These are phyloP conservation scores for Cucurbitaria berberidis DNA, from an alignment of 2,329 filamentous ascomycete species.

Conservation along the genomic window DNA sequence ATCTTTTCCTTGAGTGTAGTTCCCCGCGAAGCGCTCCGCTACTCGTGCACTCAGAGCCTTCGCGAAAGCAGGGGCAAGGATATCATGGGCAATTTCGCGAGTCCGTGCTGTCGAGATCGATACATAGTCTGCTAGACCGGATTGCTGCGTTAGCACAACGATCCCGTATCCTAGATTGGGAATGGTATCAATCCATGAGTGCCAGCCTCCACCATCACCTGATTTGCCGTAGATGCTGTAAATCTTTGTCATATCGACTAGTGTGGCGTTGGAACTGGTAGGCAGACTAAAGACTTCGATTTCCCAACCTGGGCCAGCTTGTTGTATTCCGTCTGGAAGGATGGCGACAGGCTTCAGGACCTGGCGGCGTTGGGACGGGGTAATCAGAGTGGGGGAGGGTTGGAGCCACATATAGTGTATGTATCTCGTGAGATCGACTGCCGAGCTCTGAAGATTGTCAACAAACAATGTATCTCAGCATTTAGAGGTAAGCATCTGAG, in stretches of 20 bases:
- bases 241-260: constrained; percentile 18
- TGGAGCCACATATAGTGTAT: constrained; percentile 34
- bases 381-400: constrained; percentile 30
- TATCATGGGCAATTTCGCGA: constrained; percentile 25
- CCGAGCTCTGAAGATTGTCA: constrained; percentile 24
- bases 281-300: constrained; percentile 26
- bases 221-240: constrained; percentile 41
- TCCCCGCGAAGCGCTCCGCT: constrained; percentile 27
- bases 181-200: constrained; percentile 39
- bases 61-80: constrained; percentile 36
- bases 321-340: constrained; percentile 35
- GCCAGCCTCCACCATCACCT: constrained; percentile 42
- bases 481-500: neutral
- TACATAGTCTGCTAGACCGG: constrained; percentile 20
- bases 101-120: constrained; percentile 24
- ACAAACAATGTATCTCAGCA: neutral
- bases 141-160: constrained; percentile 28
- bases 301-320: constrained; percentile 39
- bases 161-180: constrained; percentile 41
- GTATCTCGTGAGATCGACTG: constrained; percentile 37
- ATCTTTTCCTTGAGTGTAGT: constrained; percentile 26
- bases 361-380: constrained; percentile 29
- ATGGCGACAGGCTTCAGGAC: constrained; percentile 28
- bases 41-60: constrained; percentile 22
- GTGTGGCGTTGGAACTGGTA: constrained; percentile 12